These are phyloP conservation scores for Collybia mongolica DNA, from an alignment of 768 basidiomycete genomes.

Conservation along the genomic window DNA sequence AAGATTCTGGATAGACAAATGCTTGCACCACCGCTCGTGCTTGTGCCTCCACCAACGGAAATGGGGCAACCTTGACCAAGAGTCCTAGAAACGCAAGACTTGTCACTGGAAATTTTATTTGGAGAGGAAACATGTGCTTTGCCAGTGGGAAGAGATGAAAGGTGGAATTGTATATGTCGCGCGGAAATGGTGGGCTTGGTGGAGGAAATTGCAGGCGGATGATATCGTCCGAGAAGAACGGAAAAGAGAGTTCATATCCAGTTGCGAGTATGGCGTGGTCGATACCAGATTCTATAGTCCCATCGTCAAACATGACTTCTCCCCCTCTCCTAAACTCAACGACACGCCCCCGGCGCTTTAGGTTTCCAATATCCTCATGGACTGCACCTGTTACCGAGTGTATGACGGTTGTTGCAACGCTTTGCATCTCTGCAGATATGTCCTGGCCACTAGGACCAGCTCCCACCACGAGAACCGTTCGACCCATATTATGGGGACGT, in stretches of 20 bases:
- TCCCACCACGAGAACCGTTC: conserved; percentile 46
- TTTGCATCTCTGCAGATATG: conserved; percentile 57
- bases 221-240: conserved; percentile 50
- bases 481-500: conserved; percentile 41
- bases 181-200: conserved; percentile 45
- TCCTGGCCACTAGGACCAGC: conserved; percentile 70
- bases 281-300: conserved; percentile 49
- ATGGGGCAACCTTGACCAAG: conserved; percentile 56
- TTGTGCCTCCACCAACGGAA: conserved; percentile 81
- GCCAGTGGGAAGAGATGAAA: conserved; percentile 71
- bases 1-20: conserved; percentile 47
- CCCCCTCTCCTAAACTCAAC: conserved; percentile 39
- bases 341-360: conserved; percentile 42
- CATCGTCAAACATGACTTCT: conserved; percentile 58
- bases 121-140: conserved; percentile 67
- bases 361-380: conserved; percentile 26
- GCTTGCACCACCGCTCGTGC: conserved; percentile 58
- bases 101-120: conserved; percentile 37
- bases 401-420: conserved; percentile 43
- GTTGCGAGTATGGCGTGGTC: conserved; percentile 74
- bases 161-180: conserved; percentile 59
- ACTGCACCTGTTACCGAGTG: conserved; percentile 47
- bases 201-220: conserved; percentile 37
- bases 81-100: conserved; percentile 70
- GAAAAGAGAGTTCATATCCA: conserved; percentile 65